Percentiles rank a stretch among this genome's conserved stretches.
phyloP scores from a whole-genome alignment of 352 stramenopile genomes.

The Plasmopara viticola region DNA sequence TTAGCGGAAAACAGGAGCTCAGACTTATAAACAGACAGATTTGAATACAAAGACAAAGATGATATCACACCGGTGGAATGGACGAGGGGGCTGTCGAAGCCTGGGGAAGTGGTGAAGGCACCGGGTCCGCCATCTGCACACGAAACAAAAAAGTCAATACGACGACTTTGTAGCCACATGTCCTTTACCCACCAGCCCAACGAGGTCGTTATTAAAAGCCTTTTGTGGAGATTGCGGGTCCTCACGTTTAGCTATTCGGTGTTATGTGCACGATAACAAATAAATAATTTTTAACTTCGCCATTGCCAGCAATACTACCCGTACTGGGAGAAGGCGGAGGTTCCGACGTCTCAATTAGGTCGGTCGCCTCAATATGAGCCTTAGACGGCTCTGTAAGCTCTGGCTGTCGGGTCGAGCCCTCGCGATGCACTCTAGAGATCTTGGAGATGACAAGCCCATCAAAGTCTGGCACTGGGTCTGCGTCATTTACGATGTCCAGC shows the following conservation, averaged over 20 bases:
- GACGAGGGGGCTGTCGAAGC: conserved; percentile 33
- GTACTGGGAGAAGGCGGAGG: conserved; percentile 22
- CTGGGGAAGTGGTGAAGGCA: conserved; percentile 34
- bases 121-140: conserved; percentile 50
- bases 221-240: conserved; percentile 41
- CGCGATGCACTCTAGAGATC: conserved; percentile 60
- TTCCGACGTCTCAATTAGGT: conserved; percentile 74
- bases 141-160: conserved; percentile 1
- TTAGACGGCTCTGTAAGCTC: conserved; percentile 33
- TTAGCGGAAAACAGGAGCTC: not conserved
- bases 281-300: not conserved
- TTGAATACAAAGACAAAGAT: not conserved
- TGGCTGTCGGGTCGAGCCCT: conserved; percentile 32
- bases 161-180: not conserved
- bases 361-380: conserved; percentile 31
- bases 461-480: conserved; percentile 67
- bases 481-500: conserved; percentile 71
- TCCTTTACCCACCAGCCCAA: conserved; percentile 50
- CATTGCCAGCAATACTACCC: not conserved
- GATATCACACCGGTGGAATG: conserved; percentile 24
- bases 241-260: conserved; percentile 41
- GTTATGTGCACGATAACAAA: not conserved
- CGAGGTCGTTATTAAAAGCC: conserved; percentile 75
- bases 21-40: not conserved
- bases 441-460: conserved; percentile 78